Evolutionary conservation across 441 rosid species (phyloP).

Genomic region (Viola pubescens): DNA sequence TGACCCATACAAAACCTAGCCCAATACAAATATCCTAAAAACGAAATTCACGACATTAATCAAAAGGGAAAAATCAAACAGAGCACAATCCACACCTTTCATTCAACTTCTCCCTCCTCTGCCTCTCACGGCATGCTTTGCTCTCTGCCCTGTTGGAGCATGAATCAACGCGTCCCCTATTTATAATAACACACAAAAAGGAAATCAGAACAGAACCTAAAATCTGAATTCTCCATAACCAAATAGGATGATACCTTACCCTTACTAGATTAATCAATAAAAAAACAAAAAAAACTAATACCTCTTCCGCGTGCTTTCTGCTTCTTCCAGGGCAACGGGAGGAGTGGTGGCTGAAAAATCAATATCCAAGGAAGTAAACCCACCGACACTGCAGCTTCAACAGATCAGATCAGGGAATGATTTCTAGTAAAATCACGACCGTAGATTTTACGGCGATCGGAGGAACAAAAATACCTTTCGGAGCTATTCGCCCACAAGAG

Average conservation of each 20-base stretch:
- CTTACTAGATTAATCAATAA: too few relatives aligned
- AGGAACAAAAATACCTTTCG: constrained; percentile 15
- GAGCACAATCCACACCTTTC: constrained; percentile 42
- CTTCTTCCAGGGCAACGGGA: constrained; percentile 22
- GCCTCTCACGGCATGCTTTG: constrained; percentile 81
- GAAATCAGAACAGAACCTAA: neutral
- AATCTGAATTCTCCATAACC: neutral
- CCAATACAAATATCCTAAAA: neutral
- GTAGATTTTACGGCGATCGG: too few relatives aligned
- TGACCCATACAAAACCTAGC: neutral
- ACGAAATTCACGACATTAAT: neutral
- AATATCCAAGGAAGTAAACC: constrained; percentile 14
- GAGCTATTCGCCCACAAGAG: constrained; percentile 20
- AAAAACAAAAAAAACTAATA: constrained; percentile 3
- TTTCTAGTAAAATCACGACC: too few relatives aligned
- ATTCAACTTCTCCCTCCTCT: constrained; percentile 76
- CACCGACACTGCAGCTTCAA: neutral
- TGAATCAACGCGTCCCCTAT: constrained; percentile 49
- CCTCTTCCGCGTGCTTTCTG: constrained; percentile 54
- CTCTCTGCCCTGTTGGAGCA: constrained; percentile 41
- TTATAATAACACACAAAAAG: constrained; percentile 1
- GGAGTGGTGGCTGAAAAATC: constrained; percentile 31
- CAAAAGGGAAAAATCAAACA: neutral
- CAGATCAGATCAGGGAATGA: neutral
- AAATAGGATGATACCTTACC: neutral